Percentiles rank a stretch among this genome's conserved stretches.
Conservation (phyloP, 163 green algal genomes). For the Volvox carteri region DNA sequence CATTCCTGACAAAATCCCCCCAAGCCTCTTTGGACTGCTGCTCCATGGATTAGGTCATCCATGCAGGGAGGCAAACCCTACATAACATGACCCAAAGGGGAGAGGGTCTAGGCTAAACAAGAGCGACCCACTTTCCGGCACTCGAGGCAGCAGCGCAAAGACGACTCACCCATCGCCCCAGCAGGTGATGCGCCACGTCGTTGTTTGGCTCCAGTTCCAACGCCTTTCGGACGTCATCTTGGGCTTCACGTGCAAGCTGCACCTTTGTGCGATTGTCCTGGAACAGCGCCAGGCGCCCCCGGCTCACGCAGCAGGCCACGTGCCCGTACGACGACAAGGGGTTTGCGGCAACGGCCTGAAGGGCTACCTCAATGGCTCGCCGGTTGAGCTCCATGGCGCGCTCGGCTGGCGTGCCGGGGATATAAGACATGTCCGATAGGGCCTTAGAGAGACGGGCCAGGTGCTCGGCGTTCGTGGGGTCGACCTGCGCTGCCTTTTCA, state of each 20-base stretch:
- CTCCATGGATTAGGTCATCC: too few species aligned
- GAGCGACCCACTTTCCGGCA: too few species aligned
- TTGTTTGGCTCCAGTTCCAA: constrained; percentile 73
- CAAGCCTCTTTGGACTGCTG: too few species aligned
- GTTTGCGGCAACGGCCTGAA: constrained; percentile 1
- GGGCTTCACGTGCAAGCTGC: constrained; percentile 13
- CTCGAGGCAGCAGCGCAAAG: too few species aligned
- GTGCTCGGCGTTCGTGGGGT: constrained; percentile 1
- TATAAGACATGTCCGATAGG: constrained; percentile 4
- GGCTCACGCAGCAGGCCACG: constrained; percentile 70
- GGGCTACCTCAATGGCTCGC: constrained; percentile 38
- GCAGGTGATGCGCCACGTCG: constrained; percentile 90
- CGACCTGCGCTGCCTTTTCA: constrained; percentile 13
- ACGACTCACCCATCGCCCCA: constrained; percentile 78
- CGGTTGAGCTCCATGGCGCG: constrained; percentile 10
- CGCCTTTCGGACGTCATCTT: constrained; percentile 69
- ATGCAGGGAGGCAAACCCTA: too few species aligned
- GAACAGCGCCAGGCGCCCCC: constrained; percentile 71
- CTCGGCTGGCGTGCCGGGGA: not conserved
- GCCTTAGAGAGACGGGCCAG: constrained; percentile 21
- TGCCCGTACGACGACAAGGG: constrained; percentile 52
- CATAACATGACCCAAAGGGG: too few species aligned
- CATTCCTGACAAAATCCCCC: too few species aligned
- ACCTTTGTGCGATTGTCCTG: constrained; percentile 75
- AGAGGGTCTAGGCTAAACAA: too few species aligned